Base-by-base conservation (phyloP, 176 grass and related monocot genomes). In the Ensete ventricosum region DNA sequence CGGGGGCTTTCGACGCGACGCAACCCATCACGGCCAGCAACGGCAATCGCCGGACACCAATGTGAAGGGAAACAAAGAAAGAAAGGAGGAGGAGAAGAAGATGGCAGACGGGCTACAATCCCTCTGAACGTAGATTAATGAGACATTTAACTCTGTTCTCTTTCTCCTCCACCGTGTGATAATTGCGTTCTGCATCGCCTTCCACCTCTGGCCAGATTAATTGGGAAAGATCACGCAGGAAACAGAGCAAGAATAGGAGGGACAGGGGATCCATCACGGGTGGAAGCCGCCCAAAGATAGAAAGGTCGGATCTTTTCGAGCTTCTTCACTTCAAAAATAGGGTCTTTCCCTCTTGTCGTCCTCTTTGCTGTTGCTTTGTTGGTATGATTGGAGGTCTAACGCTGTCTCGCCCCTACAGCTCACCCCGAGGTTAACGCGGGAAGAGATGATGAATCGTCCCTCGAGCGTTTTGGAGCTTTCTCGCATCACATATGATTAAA, bases 21-120 rank as follows among this genome's bases (percentile, higher is more conserved):
- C 95, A 99, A 69, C 95, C 95, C 95, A 99, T 99, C 62, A 19
- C 63, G 27, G 8, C 49, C 52, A 13, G 13, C n/a, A 6, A 43
- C 4, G 52, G 52, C 53, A 34, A 71, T 71, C 67, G 8, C 24
- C 0, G 29, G 29, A 3, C 29, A 29, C 29, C 29, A 29, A 29
- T 17, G 21, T 8, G 83, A 79, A 49, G 50, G 80, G 79, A 76
- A 78, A 78, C 76, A 67, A 71, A 82, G 72, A 77, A 65, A 43
- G 34, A 81, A 82, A 75, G 89, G 76, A 82, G 89, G 76, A 82
- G 72, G 25, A 29, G 73, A 82, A 82, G 84, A 75, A 72, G 63
- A 68, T 82, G 53, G 6, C 21, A 29, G 14, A 73, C 26, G 53
- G 9, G 59, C 72, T 79, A 52, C 85, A 77, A 87, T 82, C 34